phyloP scores from a whole-genome alignment of 495 filamentous ascomycete genomes.

The Penicillium samsonianum region DNA sequence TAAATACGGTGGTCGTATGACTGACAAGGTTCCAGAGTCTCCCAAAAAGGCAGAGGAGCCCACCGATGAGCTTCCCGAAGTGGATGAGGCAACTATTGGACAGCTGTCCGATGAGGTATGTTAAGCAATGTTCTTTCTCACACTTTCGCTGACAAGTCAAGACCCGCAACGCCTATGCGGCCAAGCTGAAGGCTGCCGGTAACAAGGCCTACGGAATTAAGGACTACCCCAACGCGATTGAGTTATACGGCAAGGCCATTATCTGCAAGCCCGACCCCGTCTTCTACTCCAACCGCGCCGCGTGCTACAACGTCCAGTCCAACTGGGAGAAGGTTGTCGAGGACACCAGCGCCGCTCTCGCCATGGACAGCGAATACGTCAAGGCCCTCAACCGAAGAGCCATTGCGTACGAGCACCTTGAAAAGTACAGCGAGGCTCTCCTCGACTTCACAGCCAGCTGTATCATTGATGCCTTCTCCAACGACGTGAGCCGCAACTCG shows the following conservation, averaged over 20 bases:
- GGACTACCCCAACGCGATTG: constrained; percentile 87
- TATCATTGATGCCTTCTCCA: constrained; percentile 96
- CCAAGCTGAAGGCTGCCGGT: constrained; percentile 88
- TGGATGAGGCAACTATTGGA: constrained; percentile 75
- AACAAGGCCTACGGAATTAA: constrained; percentile 96
- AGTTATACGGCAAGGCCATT: constrained; percentile 92
- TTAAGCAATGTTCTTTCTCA: constrained; percentile 9
- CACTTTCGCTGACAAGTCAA: constrained; percentile 19
- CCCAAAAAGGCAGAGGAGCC: constrained; percentile 60
- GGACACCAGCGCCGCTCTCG: constrained; percentile 92
- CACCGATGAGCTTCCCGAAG: constrained; percentile 78
- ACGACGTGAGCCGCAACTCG: constrained; percentile 80
- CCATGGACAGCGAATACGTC: constrained; percentile 90
- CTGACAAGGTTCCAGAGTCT: constrained; percentile 40
- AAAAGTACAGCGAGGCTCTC: constrained; percentile 88
- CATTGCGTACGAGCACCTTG: constrained; percentile 91
- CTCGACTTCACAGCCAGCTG: constrained; percentile 98
- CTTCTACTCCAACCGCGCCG: constrained; percentile 97
- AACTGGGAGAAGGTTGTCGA: constrained; percentile 97
- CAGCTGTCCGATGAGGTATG: constrained; percentile 66
- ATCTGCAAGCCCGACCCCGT: constrained; percentile 96
- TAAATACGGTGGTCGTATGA: constrained; percentile 15
- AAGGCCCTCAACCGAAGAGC: constrained; percentile 96
- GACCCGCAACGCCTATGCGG: constrained; percentile 75
- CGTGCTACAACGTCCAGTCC: constrained; percentile 89